A percentile compares a stretch with the other conserved stretches of the same genome.
Evolutionary conservation across 2,329 filamentous ascomycete species (phyloP).

Genomic region (Arthroderma sp.): DNA sequence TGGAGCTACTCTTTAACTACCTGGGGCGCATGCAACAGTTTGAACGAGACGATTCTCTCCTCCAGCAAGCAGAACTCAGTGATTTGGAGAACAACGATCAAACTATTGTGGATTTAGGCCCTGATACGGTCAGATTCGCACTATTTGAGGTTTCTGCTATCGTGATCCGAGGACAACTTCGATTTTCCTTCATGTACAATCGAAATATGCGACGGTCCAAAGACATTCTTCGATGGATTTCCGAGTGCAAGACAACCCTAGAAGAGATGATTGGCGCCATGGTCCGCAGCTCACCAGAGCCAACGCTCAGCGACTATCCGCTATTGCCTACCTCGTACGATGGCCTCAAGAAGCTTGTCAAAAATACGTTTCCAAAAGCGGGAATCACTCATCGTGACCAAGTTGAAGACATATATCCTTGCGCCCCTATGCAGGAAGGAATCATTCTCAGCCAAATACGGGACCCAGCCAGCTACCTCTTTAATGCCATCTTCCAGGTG

Average conservation of each 20-base stretch:
- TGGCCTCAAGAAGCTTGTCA: constrained; percentile 25
- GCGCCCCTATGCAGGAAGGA: constrained; percentile 10
- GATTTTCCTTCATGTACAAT: constrained; percentile 39
- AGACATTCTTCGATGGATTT: constrained; percentile 32
- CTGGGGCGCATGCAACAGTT: constrained; percentile 30
- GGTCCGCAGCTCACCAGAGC: constrained; percentile 9
- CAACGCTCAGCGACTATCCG: constrained; percentile 33
- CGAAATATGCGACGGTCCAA: constrained; percentile 31
- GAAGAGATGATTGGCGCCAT: constrained; percentile 17
- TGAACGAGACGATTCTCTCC: constrained; percentile 31
- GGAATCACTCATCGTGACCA: constrained; percentile 19
- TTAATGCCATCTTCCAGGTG: constrained; percentile 23
- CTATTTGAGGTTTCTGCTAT: constrained; percentile 41
- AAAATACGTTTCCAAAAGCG: constrained; percentile 23
- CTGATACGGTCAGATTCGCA: constrained; percentile 31
- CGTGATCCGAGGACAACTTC: constrained; percentile 33
- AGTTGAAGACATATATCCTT: constrained; percentile 28
- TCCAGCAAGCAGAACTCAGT: constrained; percentile 26
- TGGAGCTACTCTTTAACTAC: constrained; percentile 31
- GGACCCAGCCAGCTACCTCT: constrained; percentile 23
- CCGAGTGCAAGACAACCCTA: constrained; percentile 26
- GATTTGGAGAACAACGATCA: constrained; percentile 19
- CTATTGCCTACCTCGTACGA: constrained; percentile 34
- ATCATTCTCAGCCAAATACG: constrained; percentile 26
- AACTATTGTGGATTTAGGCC: constrained; percentile 32